Evolutionary conservation across 768 basidiomycete genomes (phyloP).

Genomic region (Tricholoma furcatifolium): DNA sequence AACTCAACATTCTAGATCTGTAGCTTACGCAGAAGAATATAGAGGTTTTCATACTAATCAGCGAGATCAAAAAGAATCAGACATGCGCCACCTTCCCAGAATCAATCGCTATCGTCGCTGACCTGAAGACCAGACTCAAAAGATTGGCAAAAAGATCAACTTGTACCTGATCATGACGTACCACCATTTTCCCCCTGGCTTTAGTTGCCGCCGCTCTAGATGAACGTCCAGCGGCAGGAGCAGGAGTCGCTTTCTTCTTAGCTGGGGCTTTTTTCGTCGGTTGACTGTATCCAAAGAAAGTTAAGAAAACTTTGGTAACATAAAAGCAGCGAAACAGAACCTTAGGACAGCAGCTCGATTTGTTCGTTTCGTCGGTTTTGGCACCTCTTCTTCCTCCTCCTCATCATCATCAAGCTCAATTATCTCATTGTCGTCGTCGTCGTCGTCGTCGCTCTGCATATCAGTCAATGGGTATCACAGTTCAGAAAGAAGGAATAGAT

Average conservation of each 20-base stretch:
- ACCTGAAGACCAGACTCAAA: constrained; percentile 16
- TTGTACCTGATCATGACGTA: constrained; percentile 20
- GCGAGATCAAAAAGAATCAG: too few relatives aligned
- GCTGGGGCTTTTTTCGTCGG: constrained; percentile 41
- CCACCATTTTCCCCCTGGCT: constrained; percentile 64
- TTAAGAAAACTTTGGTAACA: not conserved
- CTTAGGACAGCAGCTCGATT: constrained; percentile 65
- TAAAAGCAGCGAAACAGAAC: constrained; percentile 32
- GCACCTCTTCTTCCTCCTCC: constrained; percentile 48
- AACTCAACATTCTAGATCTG: too few relatives aligned
- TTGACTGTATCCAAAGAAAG: constrained; percentile 24
- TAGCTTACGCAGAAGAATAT: too few relatives aligned
- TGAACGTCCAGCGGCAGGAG: constrained; percentile 55
- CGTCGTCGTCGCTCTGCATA: constrained; percentile 40
- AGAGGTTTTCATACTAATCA: too few relatives aligned
- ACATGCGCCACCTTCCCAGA: not conserved
- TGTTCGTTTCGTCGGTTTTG: constrained; percentile 52
- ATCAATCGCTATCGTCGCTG: constrained; percentile 29
- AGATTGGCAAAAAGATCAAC: not conserved
- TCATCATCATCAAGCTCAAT: constrained; percentile 41
- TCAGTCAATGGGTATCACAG: not conserved
- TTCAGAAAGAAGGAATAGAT: not conserved
- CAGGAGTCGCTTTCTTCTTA: constrained; percentile 56
- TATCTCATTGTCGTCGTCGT: constrained; percentile 53
- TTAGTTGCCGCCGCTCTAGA: constrained; percentile 67